These are phyloP conservation scores for Coniosporium tulheliwenetii DNA, from an alignment of 2,329 filamentous ascomycete species.

Conservation along the genomic window DNA sequence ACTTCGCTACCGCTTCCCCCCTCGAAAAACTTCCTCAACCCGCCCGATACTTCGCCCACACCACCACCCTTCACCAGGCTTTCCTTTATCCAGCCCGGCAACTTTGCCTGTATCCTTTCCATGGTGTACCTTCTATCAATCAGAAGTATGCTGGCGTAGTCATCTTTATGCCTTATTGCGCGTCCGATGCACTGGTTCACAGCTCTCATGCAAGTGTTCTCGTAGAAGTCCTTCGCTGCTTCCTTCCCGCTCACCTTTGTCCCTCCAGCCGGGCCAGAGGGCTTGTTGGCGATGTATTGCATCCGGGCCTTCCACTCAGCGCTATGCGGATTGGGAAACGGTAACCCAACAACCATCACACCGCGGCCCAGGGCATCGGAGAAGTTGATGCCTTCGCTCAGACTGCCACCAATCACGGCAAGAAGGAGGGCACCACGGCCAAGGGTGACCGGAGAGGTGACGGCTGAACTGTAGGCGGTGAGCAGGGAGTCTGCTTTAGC, in stretches of 20 bases:
- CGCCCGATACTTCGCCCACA: conserved; percentile 18
- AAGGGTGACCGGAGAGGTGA: conserved; percentile 24
- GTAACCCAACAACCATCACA: conserved; percentile 80
- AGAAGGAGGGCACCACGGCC: conserved; percentile 63
- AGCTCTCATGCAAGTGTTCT: conserved; percentile 90
- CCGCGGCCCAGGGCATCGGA: conserved; percentile 78
- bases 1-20: conserved; percentile 5
- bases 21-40: conserved; percentile 20
- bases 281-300: conserved; percentile 61
- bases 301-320: conserved; percentile 89
- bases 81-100: conserved; percentile 77
- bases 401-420: conserved; percentile 82
- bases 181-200: conserved; percentile 95
- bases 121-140: conserved; percentile 68
- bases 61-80: conserved; percentile 37
- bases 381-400: conserved; percentile 98
- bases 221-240: conserved; percentile 65
- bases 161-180: conserved; percentile 72
- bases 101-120: conserved; percentile 56
- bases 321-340: conserved; percentile 79
- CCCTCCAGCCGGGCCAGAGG: conserved; percentile 9
- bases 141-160: conserved; percentile 84
- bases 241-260: conserved; percentile 14
- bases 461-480: conserved; percentile 52
- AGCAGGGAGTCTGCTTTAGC: conserved; percentile 52